Evolutionary conservation across 140 eudicot species (phyloP).

Genomic region (Anethum foeniculum): DNA sequence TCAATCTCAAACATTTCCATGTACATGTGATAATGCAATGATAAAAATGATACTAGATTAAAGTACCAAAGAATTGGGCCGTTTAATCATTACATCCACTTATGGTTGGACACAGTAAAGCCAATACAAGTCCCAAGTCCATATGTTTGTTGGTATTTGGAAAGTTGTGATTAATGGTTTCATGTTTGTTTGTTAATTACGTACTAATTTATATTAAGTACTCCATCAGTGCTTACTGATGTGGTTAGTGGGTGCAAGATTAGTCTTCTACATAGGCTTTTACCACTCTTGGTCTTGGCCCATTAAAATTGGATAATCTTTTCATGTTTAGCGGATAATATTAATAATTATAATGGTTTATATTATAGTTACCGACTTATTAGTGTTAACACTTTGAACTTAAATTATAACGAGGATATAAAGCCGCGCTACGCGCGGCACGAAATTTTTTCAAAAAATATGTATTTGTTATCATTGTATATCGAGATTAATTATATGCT

Average conservation of each 20-base stretch:
- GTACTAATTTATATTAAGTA: neutral
- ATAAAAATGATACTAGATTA: neutral
- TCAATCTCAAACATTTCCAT: neutral
- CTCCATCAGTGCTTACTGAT: neutral
- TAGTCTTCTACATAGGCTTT: neutral
- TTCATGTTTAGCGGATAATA: neutral
- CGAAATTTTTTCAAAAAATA: too few relatives aligned
- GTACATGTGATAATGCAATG: neutral
- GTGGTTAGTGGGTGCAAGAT: neutral
- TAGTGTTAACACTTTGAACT: too few relatives aligned
- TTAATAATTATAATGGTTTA: neutral
- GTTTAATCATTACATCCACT: neutral
- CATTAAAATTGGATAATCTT: neutral
- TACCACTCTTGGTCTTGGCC: neutral
- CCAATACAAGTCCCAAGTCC: neutral
- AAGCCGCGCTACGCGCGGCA: too few relatives aligned
- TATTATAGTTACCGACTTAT: neutral
- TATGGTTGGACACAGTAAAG: neutral
- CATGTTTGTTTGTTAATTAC: neutral
- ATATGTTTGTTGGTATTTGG: neutral
- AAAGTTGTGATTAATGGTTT: neutral
- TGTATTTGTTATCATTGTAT: too few relatives aligned
- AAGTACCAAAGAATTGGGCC: neutral
- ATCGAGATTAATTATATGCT: too few relatives aligned
- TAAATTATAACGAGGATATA: too few relatives aligned